Percentiles rank a stretch among this genome's conserved stretches.
Evolutionary conservation across 148 eudicot genomes (phyloP).

Genomic region (Drosera capensis): DNA sequence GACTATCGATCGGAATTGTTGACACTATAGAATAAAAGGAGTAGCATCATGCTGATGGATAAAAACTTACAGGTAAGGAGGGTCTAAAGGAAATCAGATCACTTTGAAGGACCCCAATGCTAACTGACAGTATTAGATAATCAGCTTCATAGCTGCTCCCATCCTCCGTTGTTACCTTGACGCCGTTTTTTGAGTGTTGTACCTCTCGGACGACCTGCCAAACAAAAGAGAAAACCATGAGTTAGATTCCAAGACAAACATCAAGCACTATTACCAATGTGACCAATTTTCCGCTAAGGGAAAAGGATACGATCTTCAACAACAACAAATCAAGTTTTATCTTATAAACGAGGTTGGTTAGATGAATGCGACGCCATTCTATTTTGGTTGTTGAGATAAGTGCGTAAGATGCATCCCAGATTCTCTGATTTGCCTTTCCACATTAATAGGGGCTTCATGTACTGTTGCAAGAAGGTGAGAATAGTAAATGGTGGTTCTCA

Average conservation of each 20-base stretch:
- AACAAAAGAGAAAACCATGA: not conserved
- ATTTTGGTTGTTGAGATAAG: not conserved
- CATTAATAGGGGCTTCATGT: not conserved
- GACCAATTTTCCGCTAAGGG: no score
- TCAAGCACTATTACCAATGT: not conserved
- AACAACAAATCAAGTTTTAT: no score
- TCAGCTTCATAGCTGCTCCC: constrained; percentile 60
- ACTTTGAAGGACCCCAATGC: constrained; percentile 94
- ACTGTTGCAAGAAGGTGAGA: not conserved
- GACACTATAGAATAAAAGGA: no score
- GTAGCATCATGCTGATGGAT: no score
- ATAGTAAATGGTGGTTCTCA: constrained; percentile 4
- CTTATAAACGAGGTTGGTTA: no score
- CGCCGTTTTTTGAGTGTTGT: constrained; percentile 64
- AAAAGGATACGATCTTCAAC: no score
- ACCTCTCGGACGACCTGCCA: constrained; percentile 74
- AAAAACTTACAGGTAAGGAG: constrained; percentile 55
- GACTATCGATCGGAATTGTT: no score
- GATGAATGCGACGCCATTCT: no score
- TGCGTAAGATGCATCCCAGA: not conserved
- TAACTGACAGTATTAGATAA: constrained; percentile 65
- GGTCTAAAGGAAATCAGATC: constrained; percentile 64
- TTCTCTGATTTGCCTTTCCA: not conserved
- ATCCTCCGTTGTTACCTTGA: constrained; percentile 62
- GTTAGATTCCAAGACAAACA: not conserved